Percentiles rank a stretch among this genome's conserved stretches.
Conservation (phyloP, 306 rosid genomes). For the Adenanthera pavonina region DNA sequence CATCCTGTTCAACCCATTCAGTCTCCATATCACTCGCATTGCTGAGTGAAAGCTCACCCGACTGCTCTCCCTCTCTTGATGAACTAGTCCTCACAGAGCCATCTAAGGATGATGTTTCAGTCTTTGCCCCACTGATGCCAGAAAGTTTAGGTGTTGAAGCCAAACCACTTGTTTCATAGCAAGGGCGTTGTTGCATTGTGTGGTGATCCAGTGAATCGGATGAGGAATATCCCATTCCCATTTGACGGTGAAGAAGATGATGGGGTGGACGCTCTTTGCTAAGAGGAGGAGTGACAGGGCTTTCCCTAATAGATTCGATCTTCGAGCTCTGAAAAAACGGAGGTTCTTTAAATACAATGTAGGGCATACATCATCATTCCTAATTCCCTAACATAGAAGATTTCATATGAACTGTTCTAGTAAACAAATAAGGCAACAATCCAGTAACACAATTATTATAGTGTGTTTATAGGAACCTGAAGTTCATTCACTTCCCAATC, state of each 20-base stretch:
- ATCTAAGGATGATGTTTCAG: conserved; percentile 76
- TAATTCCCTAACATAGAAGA: conserved; percentile 19
- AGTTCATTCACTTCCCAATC: conserved; percentile 4
- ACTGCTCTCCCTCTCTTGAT: conserved; percentile 75
- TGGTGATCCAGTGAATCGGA: conserved; percentile 84
- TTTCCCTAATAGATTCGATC: conserved; percentile 79
- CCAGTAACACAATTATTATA: background rate
- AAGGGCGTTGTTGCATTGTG: conserved; percentile 57
- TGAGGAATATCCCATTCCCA: conserved; percentile 81
- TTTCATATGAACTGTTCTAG: conserved; percentile 17
- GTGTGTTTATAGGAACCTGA: background rate
- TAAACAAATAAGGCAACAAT: conserved; percentile 20
- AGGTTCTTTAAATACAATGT: conserved; percentile 16
- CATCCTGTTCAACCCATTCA: conserved; percentile 98
- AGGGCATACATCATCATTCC: conserved; percentile 9
- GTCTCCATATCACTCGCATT: conserved; percentile 96
- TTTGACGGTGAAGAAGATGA: conserved; percentile 54
- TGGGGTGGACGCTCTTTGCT: conserved; percentile 69
- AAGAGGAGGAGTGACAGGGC: conserved; percentile 90
- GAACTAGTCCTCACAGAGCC: conserved; percentile 91
- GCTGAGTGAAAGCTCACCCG: conserved; percentile 88
- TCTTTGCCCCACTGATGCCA: conserved; percentile 61
- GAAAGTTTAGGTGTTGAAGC: conserved; percentile 79
- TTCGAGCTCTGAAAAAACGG: conserved; percentile 67
- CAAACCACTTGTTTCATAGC: conserved; percentile 61